Base-by-base conservation (phyloP, 805 yeast genomes). In the Candida gorgasii region DNA sequence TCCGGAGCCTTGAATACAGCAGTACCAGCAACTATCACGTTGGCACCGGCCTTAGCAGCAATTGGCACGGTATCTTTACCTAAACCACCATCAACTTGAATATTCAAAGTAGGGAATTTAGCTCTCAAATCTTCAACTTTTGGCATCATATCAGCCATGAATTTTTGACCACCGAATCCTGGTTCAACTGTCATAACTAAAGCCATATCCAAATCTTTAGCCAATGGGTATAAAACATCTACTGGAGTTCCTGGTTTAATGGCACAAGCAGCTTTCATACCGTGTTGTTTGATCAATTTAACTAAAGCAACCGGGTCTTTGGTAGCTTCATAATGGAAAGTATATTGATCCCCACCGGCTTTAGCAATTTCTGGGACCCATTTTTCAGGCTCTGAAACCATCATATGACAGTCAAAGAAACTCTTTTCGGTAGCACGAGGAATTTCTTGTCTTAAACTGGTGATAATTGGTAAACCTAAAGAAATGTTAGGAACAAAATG, bases 181-280 rank as follows among this genome's bases (percentile, higher is more conserved):
- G 99, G 99, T 69, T 93, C 99, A 26, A 93, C 98, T 2, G 99
- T 93, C 98, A 92, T 93, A 32, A 93, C 84, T 45, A 93, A 74
- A n/a, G 88, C 90, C 97, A 92, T 88, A 63, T 93, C 98, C 52
- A 92, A 73, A 43, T 78, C 70, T 36, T 83, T 84, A 18, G 84
- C 92, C 46, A 87, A 67, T 20, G 87, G 90, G 55, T 73, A 82
- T 32, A 90, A 75, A 2, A 79, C 95, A 45, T 85, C 93, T 16
- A 87, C 93, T 0, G 90, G 80, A 1, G 99, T 93, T 31, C 84
- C 86, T 44, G 99, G 99, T 65, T 92, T 92, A 54, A 93, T 75
- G 6, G 98, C 96, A 67, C 95, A 84, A 0, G 95, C 97, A 14
- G 90, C 97, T 63, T 81, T 84, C 82, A 93, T 83, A n/a, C 95